Conservation (phyloP, 768 basidiomycete species). For the Mycena belliarum region DNA sequence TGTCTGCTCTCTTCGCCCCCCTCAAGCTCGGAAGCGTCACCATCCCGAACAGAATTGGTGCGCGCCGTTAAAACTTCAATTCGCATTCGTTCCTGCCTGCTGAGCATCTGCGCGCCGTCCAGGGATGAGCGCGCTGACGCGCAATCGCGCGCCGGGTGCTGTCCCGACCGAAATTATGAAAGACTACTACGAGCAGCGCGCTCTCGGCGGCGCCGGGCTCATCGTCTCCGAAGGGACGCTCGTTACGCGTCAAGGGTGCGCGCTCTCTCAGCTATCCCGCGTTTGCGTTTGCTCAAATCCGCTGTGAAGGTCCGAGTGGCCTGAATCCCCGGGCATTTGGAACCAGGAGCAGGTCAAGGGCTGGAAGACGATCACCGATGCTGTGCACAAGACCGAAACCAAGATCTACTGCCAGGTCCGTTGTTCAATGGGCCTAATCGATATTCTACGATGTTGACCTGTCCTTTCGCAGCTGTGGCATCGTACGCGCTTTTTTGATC, state of each 20-base stretch:
- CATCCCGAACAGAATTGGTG: slow-evolving; percentile 37
- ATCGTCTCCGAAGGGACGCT: slow-evolving; percentile 29
- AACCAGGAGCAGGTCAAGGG: slow-evolving; percentile 41
- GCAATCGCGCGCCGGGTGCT: slow-evolving; percentile 37
- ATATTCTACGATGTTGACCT: no score
- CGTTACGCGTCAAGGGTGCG: slow-evolving; percentile 44
- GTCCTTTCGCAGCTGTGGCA: slow-evolving; percentile 19
- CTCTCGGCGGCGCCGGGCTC: slow-evolving; percentile 34
- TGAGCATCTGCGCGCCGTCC: neutral
- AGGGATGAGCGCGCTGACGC: slow-evolving; percentile 39
- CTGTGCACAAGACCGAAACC: slow-evolving; percentile 45
- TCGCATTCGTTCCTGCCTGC: neutral
- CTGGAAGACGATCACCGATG: slow-evolving; percentile 47
- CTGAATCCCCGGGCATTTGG: slow-evolving; percentile 43
- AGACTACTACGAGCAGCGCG: slow-evolving; percentile 43
- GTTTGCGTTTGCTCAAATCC: neutral
- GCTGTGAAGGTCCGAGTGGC: slow-evolving; percentile 23
- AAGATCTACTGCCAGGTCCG: slow-evolving; percentile 45
- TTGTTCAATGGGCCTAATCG: neutral
- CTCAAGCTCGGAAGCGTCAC: slow-evolving; percentile 35
- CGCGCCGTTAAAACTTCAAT: neutral
- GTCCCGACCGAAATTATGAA: slow-evolving; percentile 39
- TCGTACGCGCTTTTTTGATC: neutral
- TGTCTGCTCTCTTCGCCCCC: slow-evolving; percentile 29
- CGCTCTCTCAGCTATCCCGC: neutral